Percentiles rank a stretch among this genome's conserved stretches.
Conservation (phyloP, 2,329 filamentous ascomycete genomes). For the Diplocarpon rosae region DNA sequence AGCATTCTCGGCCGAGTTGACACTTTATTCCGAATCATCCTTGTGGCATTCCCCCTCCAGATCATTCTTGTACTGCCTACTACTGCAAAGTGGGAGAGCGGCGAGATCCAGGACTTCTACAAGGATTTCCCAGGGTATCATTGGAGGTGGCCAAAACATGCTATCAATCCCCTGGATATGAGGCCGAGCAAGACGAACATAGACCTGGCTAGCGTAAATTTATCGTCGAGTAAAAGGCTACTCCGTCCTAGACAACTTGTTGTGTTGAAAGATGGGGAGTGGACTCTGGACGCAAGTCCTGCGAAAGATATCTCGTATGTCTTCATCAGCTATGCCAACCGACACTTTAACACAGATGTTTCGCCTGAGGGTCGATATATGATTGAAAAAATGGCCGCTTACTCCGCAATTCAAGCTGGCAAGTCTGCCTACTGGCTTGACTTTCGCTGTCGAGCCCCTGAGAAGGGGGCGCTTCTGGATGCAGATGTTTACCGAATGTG, state of each 20-base stretch:
- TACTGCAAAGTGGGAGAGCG: conserved; percentile 13
- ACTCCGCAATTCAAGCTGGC: not conserved
- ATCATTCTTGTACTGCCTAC: conserved; percentile 14
- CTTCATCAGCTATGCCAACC: conserved; percentile 9
- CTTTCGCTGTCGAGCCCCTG: conserved; percentile 4
- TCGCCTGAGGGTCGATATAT: conserved; percentile 1
- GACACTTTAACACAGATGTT: conserved; percentile 7
- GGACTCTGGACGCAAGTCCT: conserved; percentile 3
- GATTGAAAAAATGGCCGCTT: conserved; percentile 4
- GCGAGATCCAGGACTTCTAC: conserved; percentile 13
- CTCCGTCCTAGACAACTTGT: not conserved
- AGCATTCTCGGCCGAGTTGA: conserved; percentile 7
- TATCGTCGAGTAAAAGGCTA: not conserved
- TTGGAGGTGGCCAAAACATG: conserved; percentile 23
- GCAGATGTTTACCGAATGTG: conserved; percentile 15
- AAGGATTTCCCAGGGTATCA: conserved; percentile 19
- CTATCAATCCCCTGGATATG: conserved; percentile 20
- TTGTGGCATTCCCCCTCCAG: conserved; percentile 18
- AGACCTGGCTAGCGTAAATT: not conserved
- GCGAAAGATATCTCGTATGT: conserved; percentile 4
- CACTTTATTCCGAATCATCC: conserved; percentile 9
- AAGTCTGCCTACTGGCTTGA: conserved; percentile 11
- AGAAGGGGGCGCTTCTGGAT: conserved; percentile 2
- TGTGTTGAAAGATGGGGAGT: not conserved
- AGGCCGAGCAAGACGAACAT: conserved; percentile 1